Percentiles rank a stretch among this genome's conserved stretches.
Evolutionary conservation across 148 eudicot species (phyloP).

Genomic region (Fagopyrum homotropicum): DNA sequence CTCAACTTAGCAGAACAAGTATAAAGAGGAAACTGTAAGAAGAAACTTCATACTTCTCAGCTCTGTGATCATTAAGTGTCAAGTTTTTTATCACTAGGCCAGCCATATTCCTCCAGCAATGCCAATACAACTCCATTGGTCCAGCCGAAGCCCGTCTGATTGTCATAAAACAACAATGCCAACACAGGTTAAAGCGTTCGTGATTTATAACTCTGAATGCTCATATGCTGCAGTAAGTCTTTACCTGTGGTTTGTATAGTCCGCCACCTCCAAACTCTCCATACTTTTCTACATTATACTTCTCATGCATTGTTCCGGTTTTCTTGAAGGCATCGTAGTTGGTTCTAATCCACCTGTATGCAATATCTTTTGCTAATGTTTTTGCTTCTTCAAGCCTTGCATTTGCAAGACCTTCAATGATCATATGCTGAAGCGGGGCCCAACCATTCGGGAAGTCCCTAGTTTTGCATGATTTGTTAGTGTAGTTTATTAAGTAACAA

Average conservation of each 20-base stretch:
- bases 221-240: neutral
- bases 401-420: conserved; percentile 71
- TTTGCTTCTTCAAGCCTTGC: conserved; percentile 55
- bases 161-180: neutral
- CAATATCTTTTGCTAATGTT: conserved; percentile 62
- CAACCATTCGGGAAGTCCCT: conserved; percentile 99
- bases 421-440: conserved; percentile 90
- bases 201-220: neutral
- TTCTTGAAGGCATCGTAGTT: conserved; percentile 60
- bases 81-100: conserved; percentile 53
- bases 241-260: conserved; percentile 85
- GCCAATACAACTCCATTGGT: conserved; percentile 83
- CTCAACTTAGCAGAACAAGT: neutral
- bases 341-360: conserved; percentile 70
- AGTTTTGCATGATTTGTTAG: neutral
- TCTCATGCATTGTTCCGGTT: conserved; percentile 82
- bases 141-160: conserved; percentile 94
- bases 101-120: conserved; percentile 86
- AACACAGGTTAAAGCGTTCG: neutral
- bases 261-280: conserved; percentile 89
- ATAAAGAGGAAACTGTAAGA: neutral
- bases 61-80: conserved; percentile 23
- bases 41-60: neutral
- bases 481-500: neutral
- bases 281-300: conserved; percentile 67